phyloP scores from a whole-genome alignment of 2,329 filamentous ascomycete species.

The Ophiostoma pallidulum region DNA sequence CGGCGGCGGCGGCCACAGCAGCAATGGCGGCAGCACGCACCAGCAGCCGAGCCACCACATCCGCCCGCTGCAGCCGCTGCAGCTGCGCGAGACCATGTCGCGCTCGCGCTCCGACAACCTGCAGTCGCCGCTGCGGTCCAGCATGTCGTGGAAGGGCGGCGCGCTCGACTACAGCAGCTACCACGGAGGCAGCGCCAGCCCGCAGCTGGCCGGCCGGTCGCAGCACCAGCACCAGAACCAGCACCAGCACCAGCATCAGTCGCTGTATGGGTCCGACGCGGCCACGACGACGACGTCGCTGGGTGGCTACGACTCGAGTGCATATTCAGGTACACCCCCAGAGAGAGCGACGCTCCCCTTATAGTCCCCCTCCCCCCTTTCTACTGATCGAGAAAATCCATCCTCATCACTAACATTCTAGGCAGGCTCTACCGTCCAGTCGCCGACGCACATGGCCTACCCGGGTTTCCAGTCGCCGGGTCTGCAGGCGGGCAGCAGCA shows the following conservation, averaged over 20 bases:
- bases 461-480: conserved; percentile 30
- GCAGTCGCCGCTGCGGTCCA: conserved; percentile 49
- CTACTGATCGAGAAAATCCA: not conserved
- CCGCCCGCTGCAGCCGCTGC: conserved; percentile 47
- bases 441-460: conserved; percentile 42
- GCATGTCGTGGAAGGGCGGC: conserved; percentile 55
- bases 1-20: conserved; percentile 32
- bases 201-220: conserved; percentile 17
- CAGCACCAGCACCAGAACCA: not conserved
- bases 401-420: conserved; percentile 16
- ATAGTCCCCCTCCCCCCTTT: not conserved
- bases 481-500: conserved; percentile 30
- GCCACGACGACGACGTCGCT: conserved; percentile 28
- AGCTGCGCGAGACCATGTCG: conserved; percentile 47
- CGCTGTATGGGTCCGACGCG: conserved; percentile 40
- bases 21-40: conserved; percentile 30
- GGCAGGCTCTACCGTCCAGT: conserved; percentile 37
- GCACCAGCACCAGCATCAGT: conserved; percentile 26
- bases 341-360: too few species aligned
- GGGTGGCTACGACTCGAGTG: conserved; percentile 37
- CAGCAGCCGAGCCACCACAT: conserved; percentile 33
- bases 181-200: conserved; percentile 30
- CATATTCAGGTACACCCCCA: conserved; percentile 39
- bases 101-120: conserved; percentile 48
- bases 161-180: conserved; percentile 43